A percentile compares a stretch with the other conserved stretches of the same genome.
phyloP scores from a whole-genome alignment of 2,329 filamentous ascomycete species.

The Fusarium domesticum region DNA sequence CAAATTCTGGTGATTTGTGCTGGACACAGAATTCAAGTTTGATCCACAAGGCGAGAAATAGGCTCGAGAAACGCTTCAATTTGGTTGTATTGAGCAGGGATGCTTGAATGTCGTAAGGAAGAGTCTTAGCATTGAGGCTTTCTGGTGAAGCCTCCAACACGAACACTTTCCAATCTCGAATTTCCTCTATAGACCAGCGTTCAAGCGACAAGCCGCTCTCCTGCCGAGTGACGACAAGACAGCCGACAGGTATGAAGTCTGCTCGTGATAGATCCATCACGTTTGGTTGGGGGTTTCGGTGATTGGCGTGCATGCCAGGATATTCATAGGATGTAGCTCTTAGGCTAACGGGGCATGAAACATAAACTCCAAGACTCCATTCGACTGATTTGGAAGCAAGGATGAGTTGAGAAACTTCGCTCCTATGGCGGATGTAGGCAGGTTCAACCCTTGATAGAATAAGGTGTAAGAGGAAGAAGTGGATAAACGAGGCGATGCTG shows the following conservation, averaged over 20 bases:
- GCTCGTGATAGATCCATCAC: constrained; percentile 18
- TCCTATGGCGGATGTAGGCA: too few relatives aligned
- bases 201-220: constrained; percentile 15
- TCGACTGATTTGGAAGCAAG: too few relatives aligned
- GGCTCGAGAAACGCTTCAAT: constrained; percentile 24
- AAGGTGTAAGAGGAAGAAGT: too few relatives aligned
- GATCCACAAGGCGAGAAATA: constrained; percentile 43
- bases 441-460: too few relatives aligned
- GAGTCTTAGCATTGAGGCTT: neutral
- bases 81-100: constrained; percentile 27
- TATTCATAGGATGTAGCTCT: too few relatives aligned
- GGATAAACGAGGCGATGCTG: too few relatives aligned
- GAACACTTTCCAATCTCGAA: constrained; percentile 31
- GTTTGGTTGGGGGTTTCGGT: neutral
- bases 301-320: too few relatives aligned
- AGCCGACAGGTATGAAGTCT: constrained; percentile 42
- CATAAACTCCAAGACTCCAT: too few relatives aligned
- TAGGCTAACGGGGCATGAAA: too few relatives aligned
- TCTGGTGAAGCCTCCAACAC: constrained; percentile 5
- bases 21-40: constrained; percentile 39
- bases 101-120: constrained; percentile 26
- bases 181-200: constrained; percentile 8
- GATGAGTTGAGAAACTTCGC: too few relatives aligned
- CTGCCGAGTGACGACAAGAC: constrained; percentile 31
- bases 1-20: constrained; percentile 15